Conservation (phyloP, 257 asterid genomes). For the Penstemon eatonii region DNA sequence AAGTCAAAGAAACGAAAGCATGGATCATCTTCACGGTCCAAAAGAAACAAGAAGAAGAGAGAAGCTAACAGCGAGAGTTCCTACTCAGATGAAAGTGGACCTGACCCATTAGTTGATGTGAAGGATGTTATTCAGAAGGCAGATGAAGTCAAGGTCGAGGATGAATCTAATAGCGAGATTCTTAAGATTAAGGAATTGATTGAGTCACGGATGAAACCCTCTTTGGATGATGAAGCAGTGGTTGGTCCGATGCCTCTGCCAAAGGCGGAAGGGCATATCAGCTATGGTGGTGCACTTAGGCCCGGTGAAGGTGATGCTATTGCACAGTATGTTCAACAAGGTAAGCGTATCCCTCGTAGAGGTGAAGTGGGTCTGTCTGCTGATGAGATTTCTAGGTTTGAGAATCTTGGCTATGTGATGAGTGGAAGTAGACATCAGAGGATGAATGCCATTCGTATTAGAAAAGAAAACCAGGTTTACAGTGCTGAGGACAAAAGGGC, state of each 20-base stretch:
- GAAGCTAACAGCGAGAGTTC: constrained; percentile 39
- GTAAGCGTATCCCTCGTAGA: constrained; percentile 99
- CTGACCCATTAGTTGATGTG: constrained; percentile 38
- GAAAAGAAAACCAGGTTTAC: constrained; percentile 97
- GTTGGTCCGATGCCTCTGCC: constrained; percentile 98
- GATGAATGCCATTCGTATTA: constrained; percentile 98
- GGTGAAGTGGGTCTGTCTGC: constrained; percentile 99
- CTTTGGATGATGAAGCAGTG: constrained; percentile 57
- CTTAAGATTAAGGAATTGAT: constrained; percentile 66
- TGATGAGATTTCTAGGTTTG: constrained; percentile 88
- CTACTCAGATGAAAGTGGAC: constrained; percentile 27
- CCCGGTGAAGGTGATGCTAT: constrained; percentile 99
- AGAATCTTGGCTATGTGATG: constrained; percentile 95
- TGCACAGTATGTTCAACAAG: constrained; percentile 98
- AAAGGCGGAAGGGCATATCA: constrained; percentile 89
- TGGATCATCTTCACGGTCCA: constrained; percentile 43
- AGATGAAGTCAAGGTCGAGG: constrained; percentile 39
- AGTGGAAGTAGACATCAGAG: constrained; percentile 99
- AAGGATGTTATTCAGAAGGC: constrained; percentile 31
- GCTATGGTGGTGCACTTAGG: constrained; percentile 99
- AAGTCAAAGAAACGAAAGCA: constrained; percentile 43
- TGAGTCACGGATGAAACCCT: constrained; percentile 57
- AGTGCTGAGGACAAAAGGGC: constrained; percentile 99
- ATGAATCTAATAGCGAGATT: constrained; percentile 50
- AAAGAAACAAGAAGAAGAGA: constrained; percentile 48